A percentile compares a stretch with the other conserved stretches of the same genome.
Evolutionary conservation across 1,284 basidiomycete genomes (phyloP).

Genomic region (Stygiomarasmius scandens): DNA sequence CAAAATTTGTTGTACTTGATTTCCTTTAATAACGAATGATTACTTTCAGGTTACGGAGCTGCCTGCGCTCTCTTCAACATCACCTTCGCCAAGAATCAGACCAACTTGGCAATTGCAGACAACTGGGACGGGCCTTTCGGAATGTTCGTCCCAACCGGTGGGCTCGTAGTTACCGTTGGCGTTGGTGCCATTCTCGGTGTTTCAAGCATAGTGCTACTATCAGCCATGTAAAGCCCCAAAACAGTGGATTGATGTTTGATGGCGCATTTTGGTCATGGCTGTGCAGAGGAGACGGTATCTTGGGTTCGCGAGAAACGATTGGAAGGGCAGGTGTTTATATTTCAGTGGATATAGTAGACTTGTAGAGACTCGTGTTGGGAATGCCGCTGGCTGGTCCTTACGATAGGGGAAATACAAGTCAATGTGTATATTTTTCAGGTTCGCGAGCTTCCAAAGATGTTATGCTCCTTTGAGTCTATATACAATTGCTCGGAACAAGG

Average conservation of each 20-base stretch:
- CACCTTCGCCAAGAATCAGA: conserved; percentile 36
- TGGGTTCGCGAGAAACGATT: no score
- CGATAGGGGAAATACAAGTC: no score
- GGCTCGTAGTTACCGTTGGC: conserved; percentile 49
- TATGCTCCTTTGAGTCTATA: no score
- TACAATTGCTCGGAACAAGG: no score
- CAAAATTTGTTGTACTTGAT: background rate
- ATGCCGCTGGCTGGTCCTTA: no score
- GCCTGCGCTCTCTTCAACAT: conserved; percentile 44
- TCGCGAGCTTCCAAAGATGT: no score
- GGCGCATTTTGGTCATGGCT: background rate
- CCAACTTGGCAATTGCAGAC: conserved; percentile 46
- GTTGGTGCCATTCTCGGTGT: conserved; percentile 48
- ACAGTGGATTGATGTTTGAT: background rate
- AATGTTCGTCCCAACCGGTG: conserved; percentile 40
- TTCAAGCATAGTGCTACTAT: conserved; percentile 50
- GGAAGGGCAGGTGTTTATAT: no score
- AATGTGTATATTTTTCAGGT: no score
- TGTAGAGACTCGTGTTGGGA: no score
- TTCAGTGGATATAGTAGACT: no score
- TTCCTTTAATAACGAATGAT: background rate
- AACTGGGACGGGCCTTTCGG: conserved; percentile 64
- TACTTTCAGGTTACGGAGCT: conserved; percentile 47
- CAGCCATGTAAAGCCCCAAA: conserved; percentile 43
- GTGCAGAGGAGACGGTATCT: background rate